phyloP scores from a whole-genome alignment of 768 basidiomycete species.

The Boletus sp. region DNA sequence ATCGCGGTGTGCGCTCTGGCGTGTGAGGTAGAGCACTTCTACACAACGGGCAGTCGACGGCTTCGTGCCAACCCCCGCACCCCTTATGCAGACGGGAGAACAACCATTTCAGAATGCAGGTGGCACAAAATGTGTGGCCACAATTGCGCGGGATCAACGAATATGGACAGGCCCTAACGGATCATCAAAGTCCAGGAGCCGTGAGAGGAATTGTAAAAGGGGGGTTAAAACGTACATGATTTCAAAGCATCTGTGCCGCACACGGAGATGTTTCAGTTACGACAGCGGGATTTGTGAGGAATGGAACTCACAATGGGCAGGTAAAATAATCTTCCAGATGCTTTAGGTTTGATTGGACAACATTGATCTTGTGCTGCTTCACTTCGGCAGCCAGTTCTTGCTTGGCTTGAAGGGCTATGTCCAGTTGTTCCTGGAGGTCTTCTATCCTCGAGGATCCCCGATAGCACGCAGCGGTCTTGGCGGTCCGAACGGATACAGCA shows the following conservation, averaged over 20 bases:
- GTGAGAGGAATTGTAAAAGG: constrained; percentile 2
- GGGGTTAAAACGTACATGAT: constrained; percentile 39
- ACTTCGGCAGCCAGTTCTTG: constrained; percentile 40
- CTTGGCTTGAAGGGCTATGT: constrained; percentile 39
- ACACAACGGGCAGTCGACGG: constrained; percentile 67
- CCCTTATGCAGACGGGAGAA: constrained; percentile 61
- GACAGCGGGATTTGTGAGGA: constrained; percentile 2
- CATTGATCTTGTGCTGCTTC: constrained; percentile 36
- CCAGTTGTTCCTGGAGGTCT: constrained; percentile 42
- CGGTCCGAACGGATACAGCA: not conserved
- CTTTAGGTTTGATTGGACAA: constrained; percentile 37
- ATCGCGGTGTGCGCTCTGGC: constrained; percentile 50
- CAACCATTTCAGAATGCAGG: constrained; percentile 66
- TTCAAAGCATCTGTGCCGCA: constrained; percentile 53
- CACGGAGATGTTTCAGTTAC: constrained; percentile 11
- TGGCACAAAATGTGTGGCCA: constrained; percentile 66
- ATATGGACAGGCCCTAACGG: constrained; percentile 51
- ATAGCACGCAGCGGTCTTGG: constrained; percentile 25
- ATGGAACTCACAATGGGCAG: constrained; percentile 54
- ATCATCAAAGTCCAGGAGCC: not conserved
- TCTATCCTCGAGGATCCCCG: constrained; percentile 36
- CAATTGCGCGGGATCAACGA: constrained; percentile 51
- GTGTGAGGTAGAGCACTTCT: constrained; percentile 51
- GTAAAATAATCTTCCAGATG: constrained; percentile 62
- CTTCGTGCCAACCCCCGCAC: constrained; percentile 66